Base-by-base conservation (phyloP, 306 rosid species). In the Trifolium subterraneum region DNA sequence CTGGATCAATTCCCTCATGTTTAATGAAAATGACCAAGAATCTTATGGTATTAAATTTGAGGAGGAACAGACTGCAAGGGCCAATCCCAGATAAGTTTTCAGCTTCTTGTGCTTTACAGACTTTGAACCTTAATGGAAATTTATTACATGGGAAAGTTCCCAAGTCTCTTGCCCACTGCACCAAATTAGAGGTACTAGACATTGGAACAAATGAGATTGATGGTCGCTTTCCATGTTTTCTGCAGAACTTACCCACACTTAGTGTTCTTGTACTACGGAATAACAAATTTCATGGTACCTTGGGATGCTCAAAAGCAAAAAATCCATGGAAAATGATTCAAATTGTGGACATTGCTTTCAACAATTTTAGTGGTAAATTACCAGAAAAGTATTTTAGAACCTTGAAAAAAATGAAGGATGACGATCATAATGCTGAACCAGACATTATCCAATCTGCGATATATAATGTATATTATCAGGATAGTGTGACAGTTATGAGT, bases 291-390 rank as follows among this genome's bases (percentile, higher is more conserved):
- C 33, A 29, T 29, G 33, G 33, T 29, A 29, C 33, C 33, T 29
- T 29, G 6, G 77, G 25, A 48, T 87, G 88, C 58, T 44, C 50
- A 13, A 5, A 12, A 13, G 50, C 71, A 2, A 11, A 0, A 55
- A 13, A 44, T 15, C 16, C 7, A 0, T 44, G 50, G 50, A 4
- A 44, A 13, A 44, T 1, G 41, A 81, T 86, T 68, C 89, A 82
- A 36, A 86, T 86, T 14, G 7, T 80, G 3, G 86, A 88, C 19
- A 0, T 86, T 0, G 87, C 89, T 23, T 70, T 18, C 52, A 86
- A 87, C 63, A 68, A 52, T 42, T 86, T 86, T 7, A 36, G 6
- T 36, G 41, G 41, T 5, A 36, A 36, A 36, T 0, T 36, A 36
- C 41, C 75, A 1, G 23, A n/a, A 54, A 38, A 1, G 8, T 10